Evolutionary conservation across 495 filamentous ascomycete genomes (phyloP), one percentile per base, ranked within the genome.

Genomic region (Beverwykella pulmonaria): DNA sequence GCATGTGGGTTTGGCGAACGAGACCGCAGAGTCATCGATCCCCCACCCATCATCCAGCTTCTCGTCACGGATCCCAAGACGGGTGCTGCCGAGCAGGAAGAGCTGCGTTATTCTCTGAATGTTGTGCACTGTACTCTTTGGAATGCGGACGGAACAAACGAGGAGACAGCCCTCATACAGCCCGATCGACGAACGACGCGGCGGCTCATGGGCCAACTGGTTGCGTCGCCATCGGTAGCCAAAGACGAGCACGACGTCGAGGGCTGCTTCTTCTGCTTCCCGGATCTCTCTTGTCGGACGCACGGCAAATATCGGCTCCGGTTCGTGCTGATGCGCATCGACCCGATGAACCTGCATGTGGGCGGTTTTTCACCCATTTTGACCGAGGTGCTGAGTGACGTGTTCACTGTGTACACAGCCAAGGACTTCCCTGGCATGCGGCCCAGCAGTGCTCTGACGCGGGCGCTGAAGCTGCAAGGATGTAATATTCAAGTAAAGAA

Each of bases 361-460:
- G 89, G 88, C 0, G 81, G 83, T 48, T 82, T 79, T 41, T 84
- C 83, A 32, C 84, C 87, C 12, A 86, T 91, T 25, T 79, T 89
- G 6, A 86, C 87, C 0, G 81, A 85, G 30, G 83, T 83, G 17
- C 87, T 90, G 83, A 93, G 89, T 64, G 87, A 91, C 46, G 79
- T 86, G 9, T 97, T 98, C 74, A 87, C 88, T 23, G 94, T 97
- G 22, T 97, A 88, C 75, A 92, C 91, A 20, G 92, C 93, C n/a
- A 97, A 97, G 74, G 93, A 97, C 75, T 98, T 98, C 67, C 91
- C 92, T 0, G 93, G 94, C 8, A 97, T 98, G 94, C 81, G 86
- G 58, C 86, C 88, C 0, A 89, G 86, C 73, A 90, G 87, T 25
- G 76, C 81, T 23, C 73, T 92, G 32, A 90, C 89, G 26, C 88